phyloP scores from a whole-genome alignment of 2,329 filamentous ascomycete genomes.

The Botrytis tulipae region DNA sequence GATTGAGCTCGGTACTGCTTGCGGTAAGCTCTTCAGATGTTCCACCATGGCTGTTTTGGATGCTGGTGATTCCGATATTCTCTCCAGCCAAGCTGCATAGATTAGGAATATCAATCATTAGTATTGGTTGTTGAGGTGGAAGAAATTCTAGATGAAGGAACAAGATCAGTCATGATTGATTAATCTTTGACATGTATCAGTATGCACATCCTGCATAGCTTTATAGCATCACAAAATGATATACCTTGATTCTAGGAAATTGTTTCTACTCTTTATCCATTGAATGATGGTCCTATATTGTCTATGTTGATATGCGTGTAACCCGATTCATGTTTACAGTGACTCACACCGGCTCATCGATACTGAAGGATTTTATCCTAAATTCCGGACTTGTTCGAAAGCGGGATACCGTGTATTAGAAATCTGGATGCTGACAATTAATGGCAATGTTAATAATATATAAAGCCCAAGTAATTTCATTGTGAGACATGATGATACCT shows the following conservation, averaged over 20 bases:
- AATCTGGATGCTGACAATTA: neutral
- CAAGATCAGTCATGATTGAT: conserved; percentile 12
- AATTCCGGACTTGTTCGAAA: neutral
- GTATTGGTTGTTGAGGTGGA: conserved; percentile 13
- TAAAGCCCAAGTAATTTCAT: conserved; percentile 20
- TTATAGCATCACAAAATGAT: conserved; percentile 32
- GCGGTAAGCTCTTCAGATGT: conserved; percentile 98
- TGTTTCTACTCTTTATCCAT: neutral
- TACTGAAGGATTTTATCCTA: neutral
- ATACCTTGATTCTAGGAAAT: conserved; percentile 24
- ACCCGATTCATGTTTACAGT: neutral
- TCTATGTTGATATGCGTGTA: neutral
- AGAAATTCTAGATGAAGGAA: conserved; percentile 15
- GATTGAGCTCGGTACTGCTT: conserved; percentile 98
- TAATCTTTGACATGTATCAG: conserved; percentile 15
- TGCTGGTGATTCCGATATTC: conserved; percentile 97
- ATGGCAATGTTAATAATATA: neutral
- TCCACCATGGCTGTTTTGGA: conserved; percentile 96
- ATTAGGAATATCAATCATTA: conserved; percentile 20
- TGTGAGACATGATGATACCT: conserved; percentile 20
- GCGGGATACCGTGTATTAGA: neutral
- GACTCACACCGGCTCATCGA: neutral
- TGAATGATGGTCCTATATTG: neutral
- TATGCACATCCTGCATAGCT: conserved; percentile 23
- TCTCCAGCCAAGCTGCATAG: conserved; percentile 72